Evolutionary conservation across 1,284 basidiomycete species (phyloP).

Genomic region (Sanguinoderma infundibulare): DNA sequence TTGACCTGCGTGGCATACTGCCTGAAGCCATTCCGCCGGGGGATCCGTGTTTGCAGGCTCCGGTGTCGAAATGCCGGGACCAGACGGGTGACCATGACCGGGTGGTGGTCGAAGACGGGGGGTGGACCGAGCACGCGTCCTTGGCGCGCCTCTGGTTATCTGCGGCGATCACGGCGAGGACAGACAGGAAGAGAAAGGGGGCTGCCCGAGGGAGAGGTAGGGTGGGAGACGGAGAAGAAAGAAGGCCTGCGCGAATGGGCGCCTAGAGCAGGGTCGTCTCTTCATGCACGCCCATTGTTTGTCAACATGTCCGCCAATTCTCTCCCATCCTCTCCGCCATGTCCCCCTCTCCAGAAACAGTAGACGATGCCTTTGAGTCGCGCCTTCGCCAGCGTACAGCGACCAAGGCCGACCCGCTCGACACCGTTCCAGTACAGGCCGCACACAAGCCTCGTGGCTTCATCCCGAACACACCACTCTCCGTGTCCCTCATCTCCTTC

Average conservation of each 20-base stretch:
- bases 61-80: conserved; percentile 11
- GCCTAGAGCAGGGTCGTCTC: conserved; percentile 7
- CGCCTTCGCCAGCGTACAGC: conserved; percentile 48
- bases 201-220: not conserved
- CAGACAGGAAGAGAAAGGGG: not conserved
- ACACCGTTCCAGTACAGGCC: conserved; percentile 51
- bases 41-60: conserved; percentile 12
- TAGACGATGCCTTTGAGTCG: conserved; percentile 47
- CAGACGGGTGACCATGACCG: conserved; percentile 17
- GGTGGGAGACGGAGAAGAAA: not conserved
- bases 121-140: not conserved
- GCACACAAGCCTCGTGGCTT: conserved; percentile 51
- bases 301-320: conserved; percentile 9
- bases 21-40: conserved; percentile 27
- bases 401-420: conserved; percentile 47
- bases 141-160: not conserved
- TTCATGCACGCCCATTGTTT: conserved; percentile 19
- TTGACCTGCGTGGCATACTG: conserved; percentile 39
- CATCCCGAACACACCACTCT: conserved; percentile 86
- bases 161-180: not conserved
- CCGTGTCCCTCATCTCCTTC: conserved; percentile 75
- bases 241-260: conserved; percentile 9
- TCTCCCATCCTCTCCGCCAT: conserved; percentile 9
- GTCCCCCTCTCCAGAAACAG: conserved; percentile 15
- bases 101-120: not conserved